Conservation (phyloP, 2,329 filamentous ascomycete genomes). For the Trichophyton verrucosum region DNA sequence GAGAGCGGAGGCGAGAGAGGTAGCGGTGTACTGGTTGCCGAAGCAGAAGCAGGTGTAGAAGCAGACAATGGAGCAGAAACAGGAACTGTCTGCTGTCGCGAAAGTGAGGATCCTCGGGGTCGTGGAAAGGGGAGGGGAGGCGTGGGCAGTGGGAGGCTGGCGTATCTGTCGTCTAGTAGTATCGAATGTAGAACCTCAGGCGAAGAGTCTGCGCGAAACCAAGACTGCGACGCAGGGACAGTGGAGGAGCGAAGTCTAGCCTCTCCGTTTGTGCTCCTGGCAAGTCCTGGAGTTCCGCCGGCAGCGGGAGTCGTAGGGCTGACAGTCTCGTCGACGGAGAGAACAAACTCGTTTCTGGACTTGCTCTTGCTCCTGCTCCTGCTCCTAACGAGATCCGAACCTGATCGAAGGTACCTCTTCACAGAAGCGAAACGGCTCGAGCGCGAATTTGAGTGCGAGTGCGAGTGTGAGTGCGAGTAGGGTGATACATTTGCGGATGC, state of each 20-base stretch:
- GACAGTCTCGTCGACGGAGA: background rate
- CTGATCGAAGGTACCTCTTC: slow-evolving; percentile 13
- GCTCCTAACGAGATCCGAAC: background rate
- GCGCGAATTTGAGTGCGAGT: slow-evolving; percentile 6
- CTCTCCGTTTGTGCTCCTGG: background rate
- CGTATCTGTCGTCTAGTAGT: background rate
- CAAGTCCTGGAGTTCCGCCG: background rate
- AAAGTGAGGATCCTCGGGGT: background rate
- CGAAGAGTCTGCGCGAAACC: background rate
- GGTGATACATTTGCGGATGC: background rate
- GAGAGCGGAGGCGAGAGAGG: background rate
- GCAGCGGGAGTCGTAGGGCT: background rate
- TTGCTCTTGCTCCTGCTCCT: background rate
- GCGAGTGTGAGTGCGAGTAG: background rate
- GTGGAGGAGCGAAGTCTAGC: background rate
- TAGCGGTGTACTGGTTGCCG: background rate
- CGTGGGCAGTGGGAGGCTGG: background rate
- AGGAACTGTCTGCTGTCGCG: background rate
- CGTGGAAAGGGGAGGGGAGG: background rate
- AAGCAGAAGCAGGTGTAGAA: background rate
- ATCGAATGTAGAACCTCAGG: background rate
- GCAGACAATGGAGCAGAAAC: too few relatives aligned
- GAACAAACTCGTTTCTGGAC: background rate
- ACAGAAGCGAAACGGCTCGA: slow-evolving; percentile 13
- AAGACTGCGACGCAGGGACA: background rate